These are phyloP conservation scores for Orbilia brochopaga DNA, from an alignment of 2,329 filamentous ascomycete species.

Conservation along the genomic window DNA sequence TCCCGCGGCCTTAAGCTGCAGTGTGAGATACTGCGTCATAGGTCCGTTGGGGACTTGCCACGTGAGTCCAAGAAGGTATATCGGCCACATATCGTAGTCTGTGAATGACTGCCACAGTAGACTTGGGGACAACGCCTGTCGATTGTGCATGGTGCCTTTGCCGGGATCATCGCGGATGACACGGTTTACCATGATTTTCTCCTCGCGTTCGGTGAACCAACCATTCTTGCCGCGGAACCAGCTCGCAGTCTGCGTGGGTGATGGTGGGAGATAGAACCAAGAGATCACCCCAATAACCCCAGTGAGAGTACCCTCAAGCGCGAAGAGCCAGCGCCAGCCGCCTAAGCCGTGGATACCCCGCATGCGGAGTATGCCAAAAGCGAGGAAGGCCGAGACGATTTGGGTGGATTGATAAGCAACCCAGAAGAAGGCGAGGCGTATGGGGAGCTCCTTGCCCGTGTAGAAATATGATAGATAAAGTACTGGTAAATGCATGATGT, in stretches of 20 bases:
- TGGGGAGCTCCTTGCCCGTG: constrained; percentile 71
- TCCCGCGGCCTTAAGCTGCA: constrained; percentile 65
- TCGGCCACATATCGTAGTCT: constrained; percentile 69
- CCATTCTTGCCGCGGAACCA: constrained; percentile 67
- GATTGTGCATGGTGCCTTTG: constrained; percentile 68
- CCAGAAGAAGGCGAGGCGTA: constrained; percentile 74
- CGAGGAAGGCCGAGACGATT: constrained; percentile 66
- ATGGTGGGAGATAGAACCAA: constrained; percentile 68
- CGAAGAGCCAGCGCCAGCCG: constrained; percentile 66
- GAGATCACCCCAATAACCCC: constrained; percentile 64
- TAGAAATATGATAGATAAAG: constrained; percentile 78
- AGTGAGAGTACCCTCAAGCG: constrained; percentile 62
- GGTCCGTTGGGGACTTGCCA: constrained; percentile 65
- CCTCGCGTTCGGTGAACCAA: constrained; percentile 72
- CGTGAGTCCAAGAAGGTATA: constrained; percentile 64
- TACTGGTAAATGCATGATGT: constrained; percentile 57
- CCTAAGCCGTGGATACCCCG: constrained; percentile 62
- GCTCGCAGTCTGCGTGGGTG: constrained; percentile 70
- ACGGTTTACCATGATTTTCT: constrained; percentile 73
- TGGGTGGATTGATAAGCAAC: constrained; percentile 67
- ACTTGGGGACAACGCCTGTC: constrained; percentile 63
- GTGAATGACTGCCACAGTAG: constrained; percentile 63
- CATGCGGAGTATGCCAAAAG: constrained; percentile 64
- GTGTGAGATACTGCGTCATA: constrained; percentile 65
- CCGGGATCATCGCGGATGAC: constrained; percentile 67